phyloP scores from a whole-genome alignment of 164 flowering plant species.

The Tetracentron sinense region DNA sequence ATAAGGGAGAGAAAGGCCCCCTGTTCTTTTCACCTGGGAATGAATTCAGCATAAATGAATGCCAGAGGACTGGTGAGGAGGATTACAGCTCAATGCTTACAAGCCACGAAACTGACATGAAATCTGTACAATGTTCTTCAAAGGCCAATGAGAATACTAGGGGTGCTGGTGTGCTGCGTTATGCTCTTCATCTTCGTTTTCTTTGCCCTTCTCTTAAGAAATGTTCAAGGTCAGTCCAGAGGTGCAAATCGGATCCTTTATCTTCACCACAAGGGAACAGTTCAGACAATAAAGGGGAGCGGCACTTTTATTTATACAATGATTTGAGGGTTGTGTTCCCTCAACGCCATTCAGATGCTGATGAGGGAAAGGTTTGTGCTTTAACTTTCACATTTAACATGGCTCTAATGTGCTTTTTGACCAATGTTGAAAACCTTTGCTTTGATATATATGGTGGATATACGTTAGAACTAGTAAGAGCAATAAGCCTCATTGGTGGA shows the following conservation, averaged over 20 bases:
- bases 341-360: conserved; percentile 90
- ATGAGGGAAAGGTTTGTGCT: conserved; percentile 86
- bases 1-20: conserved; percentile 7
- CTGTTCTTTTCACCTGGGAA: conserved; percentile 14
- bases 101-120: conserved; percentile 29
- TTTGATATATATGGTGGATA: no score
- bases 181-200: conserved; percentile 92
- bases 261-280: conserved; percentile 32
- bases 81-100: conserved; percentile 19
- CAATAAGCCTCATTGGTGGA: no score
- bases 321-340: conserved; percentile 81
- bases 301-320: conserved; percentile 36
- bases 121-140: conserved; percentile 34
- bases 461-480: no score
- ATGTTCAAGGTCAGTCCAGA: conserved; percentile 43
- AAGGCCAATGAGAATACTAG: conserved; percentile 45
- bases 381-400: background rate
- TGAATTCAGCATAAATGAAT: conserved; percentile 7
- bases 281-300: conserved; percentile 38
- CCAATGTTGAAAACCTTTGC: background rate
- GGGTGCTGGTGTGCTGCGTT: conserved; percentile 71
- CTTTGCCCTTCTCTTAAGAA: conserved; percentile 60
- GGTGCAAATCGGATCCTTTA: conserved; percentile 60
- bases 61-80: conserved; percentile 17
- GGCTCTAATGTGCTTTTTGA: background rate